These are phyloP conservation scores for Solanum ahanhuiri DNA, from an alignment of 257 asterid genomes.

Conservation along the genomic window DNA sequence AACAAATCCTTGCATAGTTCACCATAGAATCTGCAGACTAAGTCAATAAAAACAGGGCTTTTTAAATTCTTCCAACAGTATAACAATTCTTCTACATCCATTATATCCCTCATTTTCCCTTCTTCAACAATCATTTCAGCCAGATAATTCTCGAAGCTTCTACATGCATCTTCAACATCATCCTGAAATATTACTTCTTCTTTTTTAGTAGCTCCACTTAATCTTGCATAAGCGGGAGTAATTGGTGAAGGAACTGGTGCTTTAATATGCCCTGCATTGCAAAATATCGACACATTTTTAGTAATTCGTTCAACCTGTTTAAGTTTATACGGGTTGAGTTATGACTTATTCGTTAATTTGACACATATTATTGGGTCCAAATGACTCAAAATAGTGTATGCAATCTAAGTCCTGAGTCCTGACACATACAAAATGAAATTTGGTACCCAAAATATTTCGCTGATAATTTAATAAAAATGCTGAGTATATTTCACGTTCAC, in stretches of 20 bases:
- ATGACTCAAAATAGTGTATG: neutral
- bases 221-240: constrained; percentile 52
- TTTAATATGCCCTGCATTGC: constrained; percentile 3
- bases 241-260: constrained; percentile 64
- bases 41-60: constrained; percentile 43
- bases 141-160: constrained; percentile 62
- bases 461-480: neutral
- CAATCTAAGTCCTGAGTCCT: neutral
- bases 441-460: neutral
- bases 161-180: constrained; percentile 52
- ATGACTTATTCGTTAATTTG: neutral
- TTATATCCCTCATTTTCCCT: constrained; percentile 45
- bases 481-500: neutral
- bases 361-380: neutral
- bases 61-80: constrained; percentile 53
- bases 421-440: neutral
- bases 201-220: constrained; percentile 7
- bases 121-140: constrained; percentile 64
- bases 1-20: constrained; percentile 67
- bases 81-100: constrained; percentile 65
- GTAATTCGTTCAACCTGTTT: neutral
- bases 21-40: constrained; percentile 61
- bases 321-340: neutral
- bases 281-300: neutral
- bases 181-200: neutral